phyloP scores from a whole-genome alignment of 352 stramenopile species.

The Globisporangium solare region DNA sequence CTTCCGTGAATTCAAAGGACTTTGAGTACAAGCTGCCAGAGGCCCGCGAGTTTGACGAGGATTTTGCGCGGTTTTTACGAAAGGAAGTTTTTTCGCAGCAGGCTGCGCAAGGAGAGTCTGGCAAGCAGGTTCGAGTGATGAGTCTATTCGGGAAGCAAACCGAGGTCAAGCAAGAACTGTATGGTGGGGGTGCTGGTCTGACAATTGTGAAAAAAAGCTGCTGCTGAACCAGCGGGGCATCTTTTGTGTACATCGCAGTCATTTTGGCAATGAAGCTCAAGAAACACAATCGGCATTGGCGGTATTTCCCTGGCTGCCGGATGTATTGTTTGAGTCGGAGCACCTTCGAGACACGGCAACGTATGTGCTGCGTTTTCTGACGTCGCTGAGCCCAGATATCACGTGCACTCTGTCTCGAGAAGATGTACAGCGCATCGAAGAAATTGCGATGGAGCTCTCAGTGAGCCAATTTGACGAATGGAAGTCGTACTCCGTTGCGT shows the following conservation, averaged over 20 bases:
- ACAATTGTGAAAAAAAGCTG: conserved; percentile 29
- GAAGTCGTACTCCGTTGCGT: conserved; percentile 15
- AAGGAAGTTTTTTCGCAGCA: conserved; percentile 27
- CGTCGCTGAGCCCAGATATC: conserved; percentile 8
- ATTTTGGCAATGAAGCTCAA: too few relatives aligned
- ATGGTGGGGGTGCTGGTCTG: conserved; percentile 31
- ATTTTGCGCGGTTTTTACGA: conserved; percentile 49
- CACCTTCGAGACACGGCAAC: conserved; percentile 51
- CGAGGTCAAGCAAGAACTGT: conserved; percentile 36
- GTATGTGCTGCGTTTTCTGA: conserved; percentile 56
- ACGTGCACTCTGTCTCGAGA: conserved; percentile 6
- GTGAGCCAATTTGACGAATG: neutral
- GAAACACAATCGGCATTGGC: conserved; percentile 18
- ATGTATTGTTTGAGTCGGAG: conserved; percentile 31
- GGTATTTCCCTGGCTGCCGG: conserved; percentile 57
- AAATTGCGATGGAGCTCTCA: neutral
- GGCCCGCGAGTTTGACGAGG: conserved; percentile 52
- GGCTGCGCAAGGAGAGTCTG: neutral
- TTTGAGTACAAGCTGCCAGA: conserved; percentile 47
- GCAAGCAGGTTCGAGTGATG: conserved; percentile 22
- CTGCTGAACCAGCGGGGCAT: conserved; percentile 32
- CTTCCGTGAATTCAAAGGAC: conserved; percentile 34
- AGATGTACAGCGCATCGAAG: neutral
- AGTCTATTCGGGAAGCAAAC: conserved; percentile 56
- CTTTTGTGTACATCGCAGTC: neutral